Conservation (phyloP, 140 eudicot genomes). For the Cichorium intybus region DNA sequence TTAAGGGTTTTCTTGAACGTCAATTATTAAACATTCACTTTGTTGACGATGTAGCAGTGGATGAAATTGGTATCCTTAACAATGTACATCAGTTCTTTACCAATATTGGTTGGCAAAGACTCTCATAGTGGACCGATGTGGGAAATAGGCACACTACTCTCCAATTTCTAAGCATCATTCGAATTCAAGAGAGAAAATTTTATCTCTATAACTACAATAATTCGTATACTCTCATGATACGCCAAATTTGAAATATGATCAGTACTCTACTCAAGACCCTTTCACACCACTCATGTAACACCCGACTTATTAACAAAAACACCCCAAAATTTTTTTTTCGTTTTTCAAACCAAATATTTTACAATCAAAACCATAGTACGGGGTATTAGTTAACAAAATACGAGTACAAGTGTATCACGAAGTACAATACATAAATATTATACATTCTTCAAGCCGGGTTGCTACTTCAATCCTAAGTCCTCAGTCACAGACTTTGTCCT, state of each 20-base stretch:
- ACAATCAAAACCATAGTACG: too few relatives aligned
- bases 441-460: too few relatives aligned
- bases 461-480: too few relatives aligned
- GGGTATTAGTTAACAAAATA: too few relatives aligned
- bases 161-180: neutral
- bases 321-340: too few relatives aligned
- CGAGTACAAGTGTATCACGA: too few relatives aligned
- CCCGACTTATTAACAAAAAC: too few relatives aligned
- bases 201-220: neutral
- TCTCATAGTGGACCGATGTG: neutral
- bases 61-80: neutral
- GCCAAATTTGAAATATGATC: neutral
- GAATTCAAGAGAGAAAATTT: neutral
- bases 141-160: neutral
- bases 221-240: neutral
- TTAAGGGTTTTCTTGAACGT: too few relatives aligned
- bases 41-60: neutral
- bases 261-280: neutral
- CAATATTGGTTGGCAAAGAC: neutral
- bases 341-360: too few relatives aligned
- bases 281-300: neutral
- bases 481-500: too few relatives aligned
- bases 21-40: neutral
- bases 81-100: neutral
- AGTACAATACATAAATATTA: too few relatives aligned